Percentiles rank a stretch among this genome's conserved stretches.
Conservation (phyloP, 257 asterid species). For the Gentiana macrophylla region DNA sequence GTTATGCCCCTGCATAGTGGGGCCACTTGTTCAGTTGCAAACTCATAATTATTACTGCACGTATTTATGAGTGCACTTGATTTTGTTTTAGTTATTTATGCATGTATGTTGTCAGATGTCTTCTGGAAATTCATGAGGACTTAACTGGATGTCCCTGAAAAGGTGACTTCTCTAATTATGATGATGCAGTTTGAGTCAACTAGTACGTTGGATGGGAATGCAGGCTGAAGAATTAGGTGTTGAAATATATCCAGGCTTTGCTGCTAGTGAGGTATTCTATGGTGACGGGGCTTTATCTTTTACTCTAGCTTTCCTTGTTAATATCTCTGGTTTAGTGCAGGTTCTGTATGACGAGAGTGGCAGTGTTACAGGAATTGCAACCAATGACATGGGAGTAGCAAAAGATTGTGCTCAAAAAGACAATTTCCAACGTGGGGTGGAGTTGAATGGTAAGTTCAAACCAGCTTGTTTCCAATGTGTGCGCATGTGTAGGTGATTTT, state of each 20-base stretch:
- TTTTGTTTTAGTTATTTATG: neutral
- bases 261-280: constrained; percentile 83
- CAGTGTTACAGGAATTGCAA: constrained; percentile 83
- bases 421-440: constrained; percentile 87
- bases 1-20: neutral
- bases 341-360: constrained; percentile 49
- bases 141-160: constrained; percentile 2
- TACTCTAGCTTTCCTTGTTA: neutral
- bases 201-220: constrained; percentile 85
- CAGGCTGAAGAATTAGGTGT: constrained; percentile 98
- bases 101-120: neutral
- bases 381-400: constrained; percentile 97
- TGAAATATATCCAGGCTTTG: constrained; percentile 97
- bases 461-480: neutral
- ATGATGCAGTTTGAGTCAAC: constrained; percentile 75
- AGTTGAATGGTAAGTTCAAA: constrained; percentile 58
- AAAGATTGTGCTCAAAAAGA: constrained; percentile 76
- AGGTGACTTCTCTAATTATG: constrained; percentile 15
- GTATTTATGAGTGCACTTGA: neutral
- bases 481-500: neutral
- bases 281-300: constrained; percentile 3
- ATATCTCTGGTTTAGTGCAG: constrained; percentile 25
- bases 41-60: neutral
- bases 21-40: neutral
- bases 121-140: neutral